Base-by-base conservation (phyloP, 2,329 filamentous ascomycete genomes). In the Trichophyton equinum region DNA sequence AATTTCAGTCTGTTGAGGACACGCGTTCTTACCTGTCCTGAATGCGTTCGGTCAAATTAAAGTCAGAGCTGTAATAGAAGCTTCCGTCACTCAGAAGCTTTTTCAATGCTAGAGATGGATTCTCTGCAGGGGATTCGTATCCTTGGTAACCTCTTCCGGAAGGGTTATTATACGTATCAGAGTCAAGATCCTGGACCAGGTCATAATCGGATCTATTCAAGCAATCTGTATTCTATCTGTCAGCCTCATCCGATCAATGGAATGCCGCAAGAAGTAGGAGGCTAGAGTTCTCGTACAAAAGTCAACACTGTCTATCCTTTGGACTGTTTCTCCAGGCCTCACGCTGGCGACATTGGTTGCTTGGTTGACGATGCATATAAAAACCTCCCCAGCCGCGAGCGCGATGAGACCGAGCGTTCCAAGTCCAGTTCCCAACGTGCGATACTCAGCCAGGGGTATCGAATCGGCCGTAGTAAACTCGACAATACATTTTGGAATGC, bases 41-140 rank as follows among this genome's bases (percentile, higher is more conserved):
- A 64, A 97, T 77, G 66, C 94, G 83, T 73, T 95, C 91, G 2
- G 94, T 99, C 57, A 99, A 79, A 71, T 99, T 92, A 72, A 99
- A 99, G 73, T 97, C 91, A n/a, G 90, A 89, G 71, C 91, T 96
- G 76, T 96, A 99, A 73, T 97, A 99, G 72, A 99, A 99, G 33
- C 88, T 95, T 27, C 92, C 91, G 72, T 95, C 91, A 70, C 89
- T 87, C 61, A 99, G 78, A 42, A 99, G 82, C 78, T 96, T 97
- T 74, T 92, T 91, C 62, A 99, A 75, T 53, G 94, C 89, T 68
- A 90, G 78, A 73, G 92, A 97, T 5, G 94, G 94, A 73, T 96
- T 91, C 69, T 96, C 91, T 33, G 89, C 74, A 27, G 85, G 75
- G 47, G 83, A 78, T 49, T 96, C 90, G 67, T 83, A 82, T 61